Conservation (phyloP, 352 stramenopile genomes). For the Globisporangium paroecandrum region DNA sequence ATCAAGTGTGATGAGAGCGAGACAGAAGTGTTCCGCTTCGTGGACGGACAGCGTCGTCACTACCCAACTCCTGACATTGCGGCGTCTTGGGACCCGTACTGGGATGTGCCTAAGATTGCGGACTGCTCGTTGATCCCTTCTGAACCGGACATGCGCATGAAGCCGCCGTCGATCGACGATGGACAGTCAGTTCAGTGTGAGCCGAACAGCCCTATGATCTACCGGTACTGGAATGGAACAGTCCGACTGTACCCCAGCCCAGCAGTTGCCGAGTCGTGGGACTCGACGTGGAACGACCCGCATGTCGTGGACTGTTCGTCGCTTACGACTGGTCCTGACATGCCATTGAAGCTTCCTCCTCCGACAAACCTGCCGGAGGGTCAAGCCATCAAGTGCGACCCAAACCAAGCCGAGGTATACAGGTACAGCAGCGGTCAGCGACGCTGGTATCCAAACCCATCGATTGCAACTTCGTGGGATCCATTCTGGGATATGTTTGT, state of each 20-base stretch:
- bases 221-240: conserved; percentile 11
- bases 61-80: conserved; percentile 19
- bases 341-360: conserved; percentile 21
- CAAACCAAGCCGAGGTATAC: conserved; percentile 13
- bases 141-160: conserved; percentile 19
- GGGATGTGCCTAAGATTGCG: background rate
- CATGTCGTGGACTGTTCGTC: conserved; percentile 21
- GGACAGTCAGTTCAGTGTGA: conserved; percentile 21
- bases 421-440: conserved; percentile 18
- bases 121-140: conserved; percentile 19
- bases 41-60: conserved; percentile 10
- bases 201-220: conserved; percentile 1
- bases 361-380: conserved; percentile 19
- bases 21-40: conserved; percentile 18
- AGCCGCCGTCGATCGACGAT: conserved; percentile 11
- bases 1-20: conserved; percentile 20
- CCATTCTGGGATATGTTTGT: conserved; percentile 9
- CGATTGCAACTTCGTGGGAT: conserved; percentile 31
- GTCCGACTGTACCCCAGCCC: conserved; percentile 17
- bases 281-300: conserved; percentile 11
- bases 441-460: conserved; percentile 24
- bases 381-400: conserved; percentile 27
- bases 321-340: conserved; percentile 17
- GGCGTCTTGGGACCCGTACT: conserved; percentile 24
- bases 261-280: conserved; percentile 24